Base-by-base conservation (phyloP, 2,329 filamentous ascomycete species). In the Thyridium curvatum region DNA sequence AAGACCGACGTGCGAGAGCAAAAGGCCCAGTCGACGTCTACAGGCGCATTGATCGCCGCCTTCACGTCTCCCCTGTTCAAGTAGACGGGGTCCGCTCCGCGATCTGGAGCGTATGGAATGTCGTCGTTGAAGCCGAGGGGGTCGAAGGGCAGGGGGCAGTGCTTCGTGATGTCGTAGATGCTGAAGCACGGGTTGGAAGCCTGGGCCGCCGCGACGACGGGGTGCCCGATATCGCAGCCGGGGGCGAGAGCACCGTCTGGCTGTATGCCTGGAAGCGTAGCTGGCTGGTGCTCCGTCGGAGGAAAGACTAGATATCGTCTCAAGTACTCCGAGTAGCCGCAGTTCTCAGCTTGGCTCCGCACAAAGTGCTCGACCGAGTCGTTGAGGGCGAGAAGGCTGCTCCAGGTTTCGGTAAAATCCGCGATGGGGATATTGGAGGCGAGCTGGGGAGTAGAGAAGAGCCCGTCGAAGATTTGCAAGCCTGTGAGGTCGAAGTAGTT, bases 121-220 rank as follows among this genome's bases (percentile, higher is more conserved):
- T 28, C 15, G 18, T 28, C 13, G 37, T 42, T 42, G 18, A 43
- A 82, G 13, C 78, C 78, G 3, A 90, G 66, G 0, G 84, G 75
- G 41, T 88, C 80, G 71, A 77, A 86, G 2, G 76, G 65, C 3
- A 80, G 47, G 1, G 86, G 86, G 54, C 86, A 93, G 12, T 79
- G 84, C 4, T 77, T 79, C 3, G 76, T 76, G 12, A 91, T 74
- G 37, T 84, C 76, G 61, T 91, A 93, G 10, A 86, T 65, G 55
- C 88, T 79, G 61, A 84, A 94, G 65, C 87, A 93, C 0, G 86
- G 86, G 61, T 93, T 93, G 28, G 77, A 59, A 2, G 64, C 52
- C 4, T 66, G 45, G 8, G 72, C 71, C 21, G 77, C 81, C 0
- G 66, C 47, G 49, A 64, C 65, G 21, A 86, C 72, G 16, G 72